Evolutionary conservation across 768 basidiomycete species (phyloP), one percentile per base, ranked within the genome.

Genomic region (Bullera alba): DNA sequence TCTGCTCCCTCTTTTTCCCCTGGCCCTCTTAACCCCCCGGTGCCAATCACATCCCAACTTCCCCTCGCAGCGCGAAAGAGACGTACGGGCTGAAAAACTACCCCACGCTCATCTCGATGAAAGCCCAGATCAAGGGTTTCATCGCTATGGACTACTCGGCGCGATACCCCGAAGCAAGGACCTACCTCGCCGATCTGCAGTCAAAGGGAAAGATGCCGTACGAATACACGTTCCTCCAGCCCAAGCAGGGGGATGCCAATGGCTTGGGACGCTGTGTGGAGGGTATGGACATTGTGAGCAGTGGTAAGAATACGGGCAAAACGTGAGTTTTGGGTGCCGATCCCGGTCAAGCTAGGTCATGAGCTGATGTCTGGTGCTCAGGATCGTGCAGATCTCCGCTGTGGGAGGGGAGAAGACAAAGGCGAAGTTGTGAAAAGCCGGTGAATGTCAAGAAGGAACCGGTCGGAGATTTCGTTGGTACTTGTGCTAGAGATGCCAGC

Each of bases 71-170:
- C 39, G 51, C 65, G 32, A 45, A 39, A 6, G 53, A 47, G 12
- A 50, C 62, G 14, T 28, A 44, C 10, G 57, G 58, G 14, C 76
- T 92, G 15, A 75, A 79, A 51, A 78, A 79, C 43, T 89, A 87
- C 63, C 55, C 74, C 29, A 81, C 76, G 49, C 74, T 95, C 48
- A 90, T 95, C 57, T 63, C 79, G 0, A 83, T 85, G 65, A 80
- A 89, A 36, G 87, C 86, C 15, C 84, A 77, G 34, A 81, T 96
- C 1, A 76, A 86, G 64, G 92, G 92, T 6, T 95, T 90, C 74
- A 76, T 92, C 60, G 79, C 87, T 7, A 77, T 87, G 53, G 89
- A 96, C 73, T 91, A 90, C 67, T 76, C 59, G 14, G 35, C 55
- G 15, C 60, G 65, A 25, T 69, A 61, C 50, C 29, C 48, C 15